Conservation (phyloP, 306 rosid species). For the Vigna nakashimae region DNA sequence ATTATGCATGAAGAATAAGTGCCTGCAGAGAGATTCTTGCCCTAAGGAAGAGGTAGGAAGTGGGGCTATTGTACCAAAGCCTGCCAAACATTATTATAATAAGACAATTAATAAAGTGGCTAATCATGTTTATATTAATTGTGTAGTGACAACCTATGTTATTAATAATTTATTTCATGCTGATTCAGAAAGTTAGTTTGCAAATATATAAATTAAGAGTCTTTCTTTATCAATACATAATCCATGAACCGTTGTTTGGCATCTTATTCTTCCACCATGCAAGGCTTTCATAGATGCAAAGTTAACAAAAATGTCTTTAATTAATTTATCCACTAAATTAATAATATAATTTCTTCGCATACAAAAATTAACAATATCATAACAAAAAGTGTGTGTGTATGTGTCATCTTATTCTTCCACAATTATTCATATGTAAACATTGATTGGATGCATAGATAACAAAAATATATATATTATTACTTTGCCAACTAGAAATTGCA, state of each 20-base stretch:
- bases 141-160: slow-evolving; percentile 44
- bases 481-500: background rate
- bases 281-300: slow-evolving; percentile 32
- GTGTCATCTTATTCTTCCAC: background rate
- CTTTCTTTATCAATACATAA: slow-evolving; percentile 2
- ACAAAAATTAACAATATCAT: slow-evolving; percentile 9
- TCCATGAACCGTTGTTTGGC: background rate
- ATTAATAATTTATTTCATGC: slow-evolving; percentile 43
- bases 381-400: background rate
- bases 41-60: slow-evolving; percentile 25
- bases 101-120: slow-evolving; percentile 1
- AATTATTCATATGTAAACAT: background rate
- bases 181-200: slow-evolving; percentile 47
- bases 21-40: slow-evolving; percentile 39
- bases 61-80: slow-evolving; percentile 24
- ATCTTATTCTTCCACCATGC: slow-evolving; percentile 25
- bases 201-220: background rate
- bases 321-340: slow-evolving; percentile 2
- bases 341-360: background rate
- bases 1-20: slow-evolving; percentile 23
- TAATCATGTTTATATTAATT: slow-evolving; percentile 26
- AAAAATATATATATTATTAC: background rate
- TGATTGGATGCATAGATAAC: background rate
- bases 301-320: slow-evolving; percentile 15
- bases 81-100: slow-evolving; percentile 32